These are phyloP conservation scores for Apiospora phragmitis DNA, from an alignment of 2,329 filamentous ascomycete genomes.

Conservation along the genomic window DNA sequence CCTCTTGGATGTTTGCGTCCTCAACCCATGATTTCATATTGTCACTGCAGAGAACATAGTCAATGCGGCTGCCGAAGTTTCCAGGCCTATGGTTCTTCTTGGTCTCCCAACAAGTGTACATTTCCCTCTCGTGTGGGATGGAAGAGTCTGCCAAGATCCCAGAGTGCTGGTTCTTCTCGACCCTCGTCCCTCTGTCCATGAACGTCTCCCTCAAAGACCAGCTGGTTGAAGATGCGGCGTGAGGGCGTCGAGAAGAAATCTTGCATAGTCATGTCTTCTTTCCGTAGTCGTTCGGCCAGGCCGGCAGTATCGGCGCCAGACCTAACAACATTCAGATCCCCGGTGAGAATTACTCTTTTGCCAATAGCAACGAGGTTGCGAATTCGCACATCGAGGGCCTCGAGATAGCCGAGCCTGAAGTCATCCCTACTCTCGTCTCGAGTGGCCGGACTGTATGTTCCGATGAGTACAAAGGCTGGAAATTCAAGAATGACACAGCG, in stretches of 20 bases:
- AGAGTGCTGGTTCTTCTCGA: slow-evolving; percentile 70
- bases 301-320: slow-evolving; percentile 75
- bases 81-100: slow-evolving; percentile 93
- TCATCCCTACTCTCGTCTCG: slow-evolving; percentile 81
- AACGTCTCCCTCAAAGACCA: slow-evolving; percentile 74
- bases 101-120: slow-evolving; percentile 98
- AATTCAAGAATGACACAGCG: slow-evolving; percentile 92
- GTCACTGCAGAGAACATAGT: slow-evolving; percentile 85
- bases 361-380: slow-evolving; percentile 80
- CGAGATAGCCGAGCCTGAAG: slow-evolving; percentile 79
- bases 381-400: slow-evolving; percentile 77
- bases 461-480: slow-evolving; percentile 89
- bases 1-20: slow-evolving; percentile 86
- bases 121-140: slow-evolving; percentile 80
- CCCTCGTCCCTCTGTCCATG: slow-evolving; percentile 66
- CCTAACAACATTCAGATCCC: slow-evolving; percentile 81
- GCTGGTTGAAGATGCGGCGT: slow-evolving; percentile 79
- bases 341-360: slow-evolving; percentile 82
- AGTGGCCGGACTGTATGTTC: slow-evolving; percentile 88
- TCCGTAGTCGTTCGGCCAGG: slow-evolving; percentile 69
- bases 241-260: slow-evolving; percentile 74
- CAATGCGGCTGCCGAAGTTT: slow-evolving; percentile 90
- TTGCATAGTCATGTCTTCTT: slow-evolving; percentile 65
- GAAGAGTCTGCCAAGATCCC: slow-evolving; percentile 81
- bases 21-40: slow-evolving; percentile 79